phyloP scores from a whole-genome alignment of 495 filamentous ascomycete genomes.

The Aspergillus asperescens region DNA sequence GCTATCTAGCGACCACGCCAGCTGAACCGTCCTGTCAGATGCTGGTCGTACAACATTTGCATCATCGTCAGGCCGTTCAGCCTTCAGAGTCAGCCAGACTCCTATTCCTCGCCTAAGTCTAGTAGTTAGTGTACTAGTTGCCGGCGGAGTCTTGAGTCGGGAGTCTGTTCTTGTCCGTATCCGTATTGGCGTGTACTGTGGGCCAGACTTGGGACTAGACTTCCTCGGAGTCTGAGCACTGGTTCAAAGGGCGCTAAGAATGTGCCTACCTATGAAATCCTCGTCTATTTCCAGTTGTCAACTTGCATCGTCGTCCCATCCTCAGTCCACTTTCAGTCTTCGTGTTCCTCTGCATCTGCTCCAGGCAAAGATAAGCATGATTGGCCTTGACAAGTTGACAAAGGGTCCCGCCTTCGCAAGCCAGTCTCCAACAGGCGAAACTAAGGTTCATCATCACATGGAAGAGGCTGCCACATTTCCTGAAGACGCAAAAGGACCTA shows the following conservation, averaged over 20 bases:
- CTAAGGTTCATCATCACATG: not conserved
- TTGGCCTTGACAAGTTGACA: slow-evolving; percentile 3
- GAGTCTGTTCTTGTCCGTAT: too few species aligned
- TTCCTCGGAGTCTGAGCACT: not conserved
- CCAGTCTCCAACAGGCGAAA: not conserved
- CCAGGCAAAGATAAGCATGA: slow-evolving; percentile 13
- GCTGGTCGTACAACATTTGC: too few species aligned
- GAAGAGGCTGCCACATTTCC: not conserved
- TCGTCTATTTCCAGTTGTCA: not conserved
- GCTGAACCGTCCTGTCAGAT: too few species aligned
- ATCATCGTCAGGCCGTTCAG: too few species aligned
- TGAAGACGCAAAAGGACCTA: not conserved
- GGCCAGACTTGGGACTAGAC: slow-evolving; percentile 7
- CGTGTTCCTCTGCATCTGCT: not conserved
- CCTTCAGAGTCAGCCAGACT: too few species aligned
- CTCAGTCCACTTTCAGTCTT: too few species aligned
- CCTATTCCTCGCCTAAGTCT: too few species aligned
- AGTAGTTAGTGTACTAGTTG: too few species aligned
- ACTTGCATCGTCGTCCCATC: too few species aligned
- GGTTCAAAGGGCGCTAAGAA: not conserved
- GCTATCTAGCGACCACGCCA: too few species aligned
- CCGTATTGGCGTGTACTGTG: slow-evolving; percentile 2
- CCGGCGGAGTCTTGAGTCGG: too few species aligned
- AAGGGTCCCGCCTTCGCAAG: not conserved
- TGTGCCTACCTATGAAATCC: not conserved